Evolutionary conservation across 768 basidiomycete genomes (phyloP).

Genomic region (Mycena kentingensis): DNA sequence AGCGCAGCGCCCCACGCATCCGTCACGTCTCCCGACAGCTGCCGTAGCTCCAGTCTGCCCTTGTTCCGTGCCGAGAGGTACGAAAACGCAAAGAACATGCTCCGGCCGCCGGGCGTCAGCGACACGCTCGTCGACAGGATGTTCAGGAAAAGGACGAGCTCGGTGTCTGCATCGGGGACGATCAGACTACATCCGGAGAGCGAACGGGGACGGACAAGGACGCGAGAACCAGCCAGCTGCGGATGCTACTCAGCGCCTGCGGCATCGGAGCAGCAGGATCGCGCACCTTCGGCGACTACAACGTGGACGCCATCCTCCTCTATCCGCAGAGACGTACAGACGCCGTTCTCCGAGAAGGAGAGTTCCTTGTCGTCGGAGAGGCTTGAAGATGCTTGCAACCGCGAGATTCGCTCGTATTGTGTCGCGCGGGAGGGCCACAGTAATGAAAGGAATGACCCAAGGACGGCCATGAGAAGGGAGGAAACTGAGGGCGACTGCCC

Average conservation of each 20-base stretch:
- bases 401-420: constrained; percentile 12
- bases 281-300: not conserved
- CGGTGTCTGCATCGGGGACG: not conserved
- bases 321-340: constrained; percentile 9
- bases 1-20: constrained; percentile 3
- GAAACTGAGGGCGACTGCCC: too few species aligned
- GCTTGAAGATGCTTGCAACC: constrained; percentile 9
- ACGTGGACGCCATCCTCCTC: constrained; percentile 17
- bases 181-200: not conserved
- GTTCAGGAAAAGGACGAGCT: constrained; percentile 14
- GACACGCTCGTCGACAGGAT: constrained; percentile 12
- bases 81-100: constrained; percentile 18
- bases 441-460: constrained; percentile 8
- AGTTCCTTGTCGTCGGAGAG: constrained; percentile 19
- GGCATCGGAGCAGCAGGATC: not conserved
- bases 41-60: constrained; percentile 14
- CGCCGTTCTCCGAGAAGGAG: constrained; percentile 14
- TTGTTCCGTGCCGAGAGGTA: constrained; percentile 20
- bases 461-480: constrained; percentile 11
- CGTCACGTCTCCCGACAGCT: constrained; percentile 17
- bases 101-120: constrained; percentile 15
- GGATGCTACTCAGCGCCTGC: not conserved
- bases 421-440: constrained; percentile 12
- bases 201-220: not conserved
- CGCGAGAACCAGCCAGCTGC: not conserved